Evolutionary conservation across 257 asterid genomes (phyloP).

Genomic region (Scutellaria baicalensis): DNA sequence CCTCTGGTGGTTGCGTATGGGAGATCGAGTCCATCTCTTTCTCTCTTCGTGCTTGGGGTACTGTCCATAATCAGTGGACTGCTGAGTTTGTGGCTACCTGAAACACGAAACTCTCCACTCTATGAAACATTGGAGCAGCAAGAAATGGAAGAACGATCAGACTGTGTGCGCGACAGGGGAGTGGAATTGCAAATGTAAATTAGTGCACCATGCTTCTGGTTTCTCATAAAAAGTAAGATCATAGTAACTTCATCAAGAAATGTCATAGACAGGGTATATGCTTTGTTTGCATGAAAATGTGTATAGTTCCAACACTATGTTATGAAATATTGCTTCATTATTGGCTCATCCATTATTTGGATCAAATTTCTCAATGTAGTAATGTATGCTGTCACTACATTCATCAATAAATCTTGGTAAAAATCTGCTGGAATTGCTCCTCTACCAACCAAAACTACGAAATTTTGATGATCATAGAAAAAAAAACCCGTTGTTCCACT

Average conservation of each 20-base stretch:
- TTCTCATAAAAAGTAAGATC: background rate
- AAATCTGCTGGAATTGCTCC: too few species aligned
- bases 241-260: background rate
- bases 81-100: conserved; percentile 50
- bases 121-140: conserved; percentile 54
- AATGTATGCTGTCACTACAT: too few species aligned
- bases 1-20: conserved; percentile 42
- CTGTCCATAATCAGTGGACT: conserved; percentile 31
- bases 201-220: background rate
- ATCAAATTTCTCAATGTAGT: background rate
- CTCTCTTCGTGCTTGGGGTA: conserved; percentile 34
- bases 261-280: background rate
- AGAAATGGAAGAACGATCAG: conserved; percentile 28
- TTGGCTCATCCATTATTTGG: background rate
- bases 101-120: conserved; percentile 37
- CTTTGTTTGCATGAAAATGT: background rate
- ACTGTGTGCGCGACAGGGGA: background rate
- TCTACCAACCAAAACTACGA: too few species aligned
- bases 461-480: too few species aligned
- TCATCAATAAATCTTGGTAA: too few species aligned
- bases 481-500: too few species aligned
- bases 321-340: background rate
- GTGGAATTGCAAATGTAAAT: conserved; percentile 21
- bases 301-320: background rate
- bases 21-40: conserved; percentile 37